Evolutionary conservation across 2,329 filamentous ascomycete genomes (phyloP).

Genomic region (Calonectria ilicicola): DNA sequence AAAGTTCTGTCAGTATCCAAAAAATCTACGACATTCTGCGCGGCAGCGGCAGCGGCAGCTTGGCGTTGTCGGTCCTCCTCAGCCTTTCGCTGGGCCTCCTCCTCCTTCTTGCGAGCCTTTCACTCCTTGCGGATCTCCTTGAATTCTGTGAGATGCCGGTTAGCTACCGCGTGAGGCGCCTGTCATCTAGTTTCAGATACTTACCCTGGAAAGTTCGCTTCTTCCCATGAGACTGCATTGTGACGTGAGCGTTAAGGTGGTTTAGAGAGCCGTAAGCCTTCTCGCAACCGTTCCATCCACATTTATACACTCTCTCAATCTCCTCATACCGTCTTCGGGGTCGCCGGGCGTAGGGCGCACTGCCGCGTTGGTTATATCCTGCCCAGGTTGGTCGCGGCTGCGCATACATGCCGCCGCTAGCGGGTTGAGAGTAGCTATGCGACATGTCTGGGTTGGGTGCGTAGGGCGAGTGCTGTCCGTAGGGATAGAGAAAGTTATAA

Average conservation of each 20-base stretch:
- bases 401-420: constrained; percentile 65
- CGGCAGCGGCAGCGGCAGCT: constrained; percentile 64
- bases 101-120: constrained; percentile 99
- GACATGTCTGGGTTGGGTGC: constrained; percentile 87
- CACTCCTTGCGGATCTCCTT: constrained; percentile 99
- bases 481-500: constrained; percentile 90
- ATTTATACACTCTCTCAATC: constrained; percentile 99
- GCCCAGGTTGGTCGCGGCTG: too few relatives aligned
- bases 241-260: constrained; percentile 97
- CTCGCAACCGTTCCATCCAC: constrained; percentile 97
- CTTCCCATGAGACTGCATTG: constrained; percentile 95
- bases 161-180: constrained; percentile 27
- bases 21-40: constrained; percentile 64
- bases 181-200: constrained; percentile 43
- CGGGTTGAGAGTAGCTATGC: constrained; percentile 78
- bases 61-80: constrained; percentile 84
- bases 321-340: constrained; percentile 95
- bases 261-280: constrained; percentile 98
- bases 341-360: too few relatives aligned
- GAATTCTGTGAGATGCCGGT: constrained; percentile 75
- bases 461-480: constrained; percentile 90
- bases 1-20: constrained; percentile 56
- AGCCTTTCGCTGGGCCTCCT: constrained; percentile 89
- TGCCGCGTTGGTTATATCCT: too few relatives aligned
- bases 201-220: constrained; percentile 98